Evolutionary conservation across 2,329 filamentous ascomycete species (phyloP).

Genomic region (Botryosphaeria agaves): DNA sequence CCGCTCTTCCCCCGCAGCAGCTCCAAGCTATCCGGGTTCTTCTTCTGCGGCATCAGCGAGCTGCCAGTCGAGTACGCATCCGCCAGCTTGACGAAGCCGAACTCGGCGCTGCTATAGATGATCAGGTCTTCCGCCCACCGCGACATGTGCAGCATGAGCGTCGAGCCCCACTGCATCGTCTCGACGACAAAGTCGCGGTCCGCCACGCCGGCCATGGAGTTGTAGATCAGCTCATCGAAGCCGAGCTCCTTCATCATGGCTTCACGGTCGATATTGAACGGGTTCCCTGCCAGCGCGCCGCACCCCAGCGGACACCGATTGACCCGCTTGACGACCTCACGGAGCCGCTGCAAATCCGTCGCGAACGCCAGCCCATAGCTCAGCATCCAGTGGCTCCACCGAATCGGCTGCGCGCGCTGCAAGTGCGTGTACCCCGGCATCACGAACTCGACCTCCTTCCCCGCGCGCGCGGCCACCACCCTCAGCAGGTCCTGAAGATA

Average conservation of each 20-base stretch:
- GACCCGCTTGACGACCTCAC: constrained; percentile 55
- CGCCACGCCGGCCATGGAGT: constrained; percentile 58
- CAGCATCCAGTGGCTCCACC: constrained; percentile 70
- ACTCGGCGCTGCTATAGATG: constrained; percentile 61
- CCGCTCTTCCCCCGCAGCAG: constrained; percentile 64
- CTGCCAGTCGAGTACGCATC: constrained; percentile 69
- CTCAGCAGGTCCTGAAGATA: constrained; percentile 52
- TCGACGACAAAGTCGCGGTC: constrained; percentile 75
- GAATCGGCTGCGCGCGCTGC: constrained; percentile 64
- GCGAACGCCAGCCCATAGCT: constrained; percentile 56
- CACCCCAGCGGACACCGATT: constrained; percentile 56
- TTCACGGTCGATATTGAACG: constrained; percentile 65
- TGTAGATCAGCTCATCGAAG: constrained; percentile 58
- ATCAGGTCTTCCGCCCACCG: constrained; percentile 78
- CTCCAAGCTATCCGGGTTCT: constrained; percentile 61
- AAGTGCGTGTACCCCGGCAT: constrained; percentile 87
- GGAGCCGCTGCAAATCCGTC: constrained; percentile 58
- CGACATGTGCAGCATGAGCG: constrained; percentile 63
- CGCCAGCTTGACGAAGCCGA: constrained; percentile 56
- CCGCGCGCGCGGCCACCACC: constrained; percentile 51
- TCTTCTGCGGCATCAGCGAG: constrained; percentile 70
- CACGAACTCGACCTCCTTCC: constrained; percentile 55
- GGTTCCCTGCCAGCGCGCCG: constrained; percentile 65
- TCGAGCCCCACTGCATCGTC: constrained; percentile 61
- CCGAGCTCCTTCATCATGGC: constrained; percentile 66